These are phyloP conservation scores for Andrographis paniculata DNA, from an alignment of 305 asterid genomes.

Conservation along the genomic window DNA sequence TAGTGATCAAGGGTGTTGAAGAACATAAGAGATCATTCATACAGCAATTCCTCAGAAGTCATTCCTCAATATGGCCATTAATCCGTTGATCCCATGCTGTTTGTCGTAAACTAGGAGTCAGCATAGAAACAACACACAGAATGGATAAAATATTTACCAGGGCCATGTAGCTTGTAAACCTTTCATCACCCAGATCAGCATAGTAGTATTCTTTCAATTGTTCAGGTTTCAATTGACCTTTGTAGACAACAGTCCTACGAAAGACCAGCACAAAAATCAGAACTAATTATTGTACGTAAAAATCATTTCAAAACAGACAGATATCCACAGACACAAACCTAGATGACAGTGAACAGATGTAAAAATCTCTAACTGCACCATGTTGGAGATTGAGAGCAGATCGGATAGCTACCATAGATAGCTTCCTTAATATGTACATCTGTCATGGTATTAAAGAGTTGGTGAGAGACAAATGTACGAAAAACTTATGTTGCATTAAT, in stretches of 20 bases:
- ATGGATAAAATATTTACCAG: conserved; percentile 96
- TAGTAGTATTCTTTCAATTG: conserved; percentile 85
- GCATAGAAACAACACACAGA: conserved; percentile 71
- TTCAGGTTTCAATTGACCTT: conserved; percentile 94
- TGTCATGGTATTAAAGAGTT: too few species aligned
- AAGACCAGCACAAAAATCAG: conserved; percentile 11
- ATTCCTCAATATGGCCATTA: conserved; percentile 98
- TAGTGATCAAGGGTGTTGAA: conserved; percentile 95
- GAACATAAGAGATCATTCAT: conserved; percentile 99
- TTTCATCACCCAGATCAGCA: conserved; percentile 99
- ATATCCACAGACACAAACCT: conserved; percentile 42
- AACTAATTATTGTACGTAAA: too few species aligned
- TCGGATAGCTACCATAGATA: conserved; percentile 96
- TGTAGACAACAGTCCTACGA: conserved; percentile 91
- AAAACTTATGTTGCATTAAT: too few species aligned
- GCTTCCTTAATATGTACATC: conserved; percentile 97
- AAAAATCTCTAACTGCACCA: conserved; percentile 81
- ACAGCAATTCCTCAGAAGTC: conserved; percentile 99
- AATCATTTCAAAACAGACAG: too few species aligned
- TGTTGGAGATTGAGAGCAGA: conserved; percentile 97
- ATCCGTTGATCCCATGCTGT: conserved; percentile 94
- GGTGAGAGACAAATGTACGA: too few species aligned
- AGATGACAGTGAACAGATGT: conserved; percentile 93
- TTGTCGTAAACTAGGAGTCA: conserved; percentile 94
- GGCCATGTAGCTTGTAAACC: conserved; percentile 99